Evolutionary conservation across 2,329 filamentous ascomycete genomes (phyloP).

Genomic region (Sporothrix euskadiensis): DNA sequence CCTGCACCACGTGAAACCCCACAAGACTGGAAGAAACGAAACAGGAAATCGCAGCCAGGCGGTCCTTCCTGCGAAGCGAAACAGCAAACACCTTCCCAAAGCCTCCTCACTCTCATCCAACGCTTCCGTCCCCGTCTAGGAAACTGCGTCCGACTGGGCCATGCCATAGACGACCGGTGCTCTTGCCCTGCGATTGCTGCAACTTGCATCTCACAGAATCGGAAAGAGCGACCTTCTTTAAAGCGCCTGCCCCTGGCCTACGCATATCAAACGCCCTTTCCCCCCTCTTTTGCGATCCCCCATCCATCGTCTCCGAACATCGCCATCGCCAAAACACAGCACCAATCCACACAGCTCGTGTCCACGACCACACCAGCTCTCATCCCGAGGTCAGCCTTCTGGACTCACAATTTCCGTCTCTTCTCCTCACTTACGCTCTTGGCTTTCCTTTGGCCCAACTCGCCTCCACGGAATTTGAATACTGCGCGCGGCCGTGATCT

Average conservation of each 20-base stretch:
- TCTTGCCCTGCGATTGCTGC: constrained; percentile 2
- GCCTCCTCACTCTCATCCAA: not conserved
- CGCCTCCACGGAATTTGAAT: constrained; percentile 1
- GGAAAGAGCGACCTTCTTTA: constrained; percentile 2
- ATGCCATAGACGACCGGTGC: not conserved
- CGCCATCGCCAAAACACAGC: not conserved
- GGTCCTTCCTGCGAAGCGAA: not conserved
- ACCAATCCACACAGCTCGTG: not conserved
- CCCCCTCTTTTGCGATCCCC: not conserved
- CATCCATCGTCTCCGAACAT: constrained; percentile 8
- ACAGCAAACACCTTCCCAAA: not conserved
- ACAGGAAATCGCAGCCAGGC: constrained; percentile 13
- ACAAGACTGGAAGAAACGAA: not conserved
- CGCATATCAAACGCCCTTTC: not conserved
- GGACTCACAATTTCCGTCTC: not conserved
- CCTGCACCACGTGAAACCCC: not conserved
- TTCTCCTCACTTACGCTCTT: not conserved
- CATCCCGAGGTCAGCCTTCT: not conserved
- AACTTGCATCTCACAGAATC: not conserved
- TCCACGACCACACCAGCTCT: not conserved
- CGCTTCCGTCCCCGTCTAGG: constrained; percentile 9
- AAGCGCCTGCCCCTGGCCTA: not conserved
- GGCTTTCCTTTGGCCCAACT: not conserved
- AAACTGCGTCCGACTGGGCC: constrained; percentile 8
- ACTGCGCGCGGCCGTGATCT: constrained; percentile 14